Conservation (phyloP, 768 basidiomycete species). For the Tulasnella sp. region DNA sequence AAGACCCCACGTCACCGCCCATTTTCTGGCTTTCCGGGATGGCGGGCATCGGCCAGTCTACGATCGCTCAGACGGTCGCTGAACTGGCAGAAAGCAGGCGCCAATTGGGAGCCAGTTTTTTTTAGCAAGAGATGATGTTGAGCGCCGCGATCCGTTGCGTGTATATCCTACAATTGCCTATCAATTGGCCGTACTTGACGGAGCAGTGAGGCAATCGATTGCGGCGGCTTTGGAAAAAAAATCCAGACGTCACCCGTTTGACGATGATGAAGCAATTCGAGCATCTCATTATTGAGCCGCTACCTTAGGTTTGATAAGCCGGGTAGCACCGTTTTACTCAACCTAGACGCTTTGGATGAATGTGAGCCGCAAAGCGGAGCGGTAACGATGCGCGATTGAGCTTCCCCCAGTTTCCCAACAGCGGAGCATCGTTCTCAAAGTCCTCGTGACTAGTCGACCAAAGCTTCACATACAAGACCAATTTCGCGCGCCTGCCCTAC, state of each 20-base stretch:
- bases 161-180: conserved; percentile 27
- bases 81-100: conserved; percentile 16
- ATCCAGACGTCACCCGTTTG: background rate
- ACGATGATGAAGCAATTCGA: conserved; percentile 18
- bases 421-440: conserved; percentile 21
- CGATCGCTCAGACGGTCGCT: conserved; percentile 29
- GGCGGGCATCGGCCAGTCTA: conserved; percentile 31
- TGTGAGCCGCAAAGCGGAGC: conserved; percentile 15
- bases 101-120: conserved; percentile 27
- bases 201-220: background rate
- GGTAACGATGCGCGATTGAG: conserved; percentile 17
- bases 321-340: conserved; percentile 20
- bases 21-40: conserved; percentile 26
- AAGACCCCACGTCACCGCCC: background rate
- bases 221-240: conserved; percentile 3
- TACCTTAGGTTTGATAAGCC: background rate
- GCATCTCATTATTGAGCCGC: conserved; percentile 16
- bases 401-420: conserved; percentile 14
- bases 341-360: conserved; percentile 32
- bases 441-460: conserved; percentile 28
- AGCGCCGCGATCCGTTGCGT: conserved; percentile 17
- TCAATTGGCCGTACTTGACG: conserved; percentile 21
- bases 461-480: conserved; percentile 20
- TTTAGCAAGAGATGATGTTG: conserved; percentile 21
- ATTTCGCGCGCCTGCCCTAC: background rate